Conservation (phyloP, 345 rosid species). For the Gossypium thurberi region DNA sequence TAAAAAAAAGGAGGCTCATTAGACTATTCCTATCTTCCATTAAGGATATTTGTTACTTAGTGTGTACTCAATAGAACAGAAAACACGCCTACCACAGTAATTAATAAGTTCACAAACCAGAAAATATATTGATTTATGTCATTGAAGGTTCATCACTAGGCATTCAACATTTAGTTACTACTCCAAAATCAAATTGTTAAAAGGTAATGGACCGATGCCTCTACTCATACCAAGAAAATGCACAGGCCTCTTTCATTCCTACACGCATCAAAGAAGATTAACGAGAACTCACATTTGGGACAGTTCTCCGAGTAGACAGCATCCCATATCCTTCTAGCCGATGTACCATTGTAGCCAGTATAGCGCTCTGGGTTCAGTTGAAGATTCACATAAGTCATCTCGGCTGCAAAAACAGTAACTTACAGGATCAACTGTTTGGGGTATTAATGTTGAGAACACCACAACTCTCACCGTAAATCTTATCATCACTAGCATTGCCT, state of each 20-base stretch:
- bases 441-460: neutral
- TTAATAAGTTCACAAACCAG: neutral
- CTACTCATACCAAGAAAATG: neutral
- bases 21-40: neutral
- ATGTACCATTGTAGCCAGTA: slow-evolving; percentile 82
- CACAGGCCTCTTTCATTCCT: neutral
- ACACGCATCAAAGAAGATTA: slow-evolving; percentile 5
- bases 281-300: slow-evolving; percentile 58
- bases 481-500: neutral
- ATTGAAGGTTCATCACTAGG: neutral
- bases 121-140: neutral
- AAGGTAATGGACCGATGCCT: neutral
- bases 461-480: neutral
- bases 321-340: slow-evolving; percentile 98
- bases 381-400: slow-evolving; percentile 91
- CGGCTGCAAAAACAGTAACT: slow-evolving; percentile 42
- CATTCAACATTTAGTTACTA: neutral
- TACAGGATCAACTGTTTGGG: neutral
- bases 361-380: slow-evolving; percentile 82
- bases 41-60: neutral
- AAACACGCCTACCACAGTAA: neutral
- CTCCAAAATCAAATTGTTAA: neutral
- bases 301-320: slow-evolving; percentile 86
- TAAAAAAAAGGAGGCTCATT: neutral
- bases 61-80: neutral